A percentile compares a stretch with the other conserved stretches of the same genome.
Conservation (phyloP, 805 yeast species). For the Pichia membranifaciens region DNA sequence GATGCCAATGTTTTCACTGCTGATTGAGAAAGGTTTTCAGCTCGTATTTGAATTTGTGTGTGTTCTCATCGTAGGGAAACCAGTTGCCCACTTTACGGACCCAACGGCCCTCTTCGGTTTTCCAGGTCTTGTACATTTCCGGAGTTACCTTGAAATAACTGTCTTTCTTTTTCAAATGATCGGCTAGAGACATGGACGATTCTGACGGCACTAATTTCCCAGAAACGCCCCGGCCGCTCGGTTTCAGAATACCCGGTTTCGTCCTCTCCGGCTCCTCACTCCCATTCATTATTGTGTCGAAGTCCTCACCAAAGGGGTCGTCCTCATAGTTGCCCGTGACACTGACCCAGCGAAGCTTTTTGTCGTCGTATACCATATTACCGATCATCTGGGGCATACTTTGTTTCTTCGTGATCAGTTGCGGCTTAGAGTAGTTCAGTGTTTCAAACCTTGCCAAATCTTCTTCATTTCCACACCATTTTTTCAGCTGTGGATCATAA, state of each 20-base stretch:
- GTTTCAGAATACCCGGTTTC: neutral
- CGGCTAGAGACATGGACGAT: conserved; percentile 12
- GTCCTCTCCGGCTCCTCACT: neutral
- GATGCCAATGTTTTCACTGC: no score
- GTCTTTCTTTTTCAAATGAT: conserved; percentile 9
- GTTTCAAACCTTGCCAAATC: conserved; percentile 49
- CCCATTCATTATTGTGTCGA: conserved; percentile 30
- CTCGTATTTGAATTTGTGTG: conserved; percentile 27
- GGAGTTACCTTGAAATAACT: conserved; percentile 21
- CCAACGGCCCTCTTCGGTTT: conserved; percentile 32
- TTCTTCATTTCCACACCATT: conserved; percentile 65
- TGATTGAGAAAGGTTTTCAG: conserved; percentile 27
- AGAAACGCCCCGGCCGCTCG: conserved; percentile 13
- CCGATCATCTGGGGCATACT: conserved; percentile 36
- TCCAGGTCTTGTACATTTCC: conserved; percentile 27
- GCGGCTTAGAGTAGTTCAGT: conserved; percentile 29
- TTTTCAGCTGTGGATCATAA: conserved; percentile 44
- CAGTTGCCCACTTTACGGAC: conserved; percentile 31
- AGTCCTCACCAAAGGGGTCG: conserved; percentile 46
- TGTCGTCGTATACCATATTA: conserved; percentile 57
- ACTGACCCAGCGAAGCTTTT: conserved; percentile 55
- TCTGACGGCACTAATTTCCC: conserved; percentile 12
- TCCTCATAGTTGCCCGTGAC: conserved; percentile 36
- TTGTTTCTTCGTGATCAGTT: conserved; percentile 4
- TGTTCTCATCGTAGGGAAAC: conserved; percentile 28